These are phyloP conservation scores for Dactylellina cionopaga DNA, from an alignment of 2,329 filamentous ascomycete species.

Conservation along the genomic window DNA sequence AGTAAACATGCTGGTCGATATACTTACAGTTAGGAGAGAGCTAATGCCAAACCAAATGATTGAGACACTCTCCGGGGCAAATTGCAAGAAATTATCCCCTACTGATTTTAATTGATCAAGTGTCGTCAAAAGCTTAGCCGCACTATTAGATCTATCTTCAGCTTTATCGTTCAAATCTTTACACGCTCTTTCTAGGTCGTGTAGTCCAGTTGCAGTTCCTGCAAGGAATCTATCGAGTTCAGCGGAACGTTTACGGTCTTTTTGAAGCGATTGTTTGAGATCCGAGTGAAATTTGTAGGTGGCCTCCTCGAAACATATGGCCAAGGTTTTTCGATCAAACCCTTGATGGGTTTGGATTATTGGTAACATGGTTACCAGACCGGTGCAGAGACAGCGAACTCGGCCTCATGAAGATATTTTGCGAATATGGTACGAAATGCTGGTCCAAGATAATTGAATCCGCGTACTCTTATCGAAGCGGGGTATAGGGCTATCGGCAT, in stretches of 20 bases:
- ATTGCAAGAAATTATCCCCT: conserved; percentile 15
- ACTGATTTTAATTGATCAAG: conserved; percentile 16
- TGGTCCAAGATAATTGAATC: no score
- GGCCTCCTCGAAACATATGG: conserved; percentile 29
- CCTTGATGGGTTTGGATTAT: no score
- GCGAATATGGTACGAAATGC: no score
- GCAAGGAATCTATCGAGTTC: conserved; percentile 1
- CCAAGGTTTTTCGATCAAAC: no score
- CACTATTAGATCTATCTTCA: conserved; percentile 28
- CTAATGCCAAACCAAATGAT: conserved; percentile 32
- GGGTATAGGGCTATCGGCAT: no score
- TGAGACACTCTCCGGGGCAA: conserved; percentile 27
- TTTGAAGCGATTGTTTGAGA: background rate
- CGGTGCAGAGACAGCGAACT: no score
- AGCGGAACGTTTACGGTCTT: background rate
- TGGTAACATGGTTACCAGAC: no score
- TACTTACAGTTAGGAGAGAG: conserved; percentile 22
- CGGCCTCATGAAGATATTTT: no score
- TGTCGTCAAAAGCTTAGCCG: conserved; percentile 13
- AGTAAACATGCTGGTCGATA: no score
- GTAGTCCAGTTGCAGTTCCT: background rate
- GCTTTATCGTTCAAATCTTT: conserved; percentile 5
- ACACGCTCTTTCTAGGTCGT: conserved; percentile 9
- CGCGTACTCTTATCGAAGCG: no score
- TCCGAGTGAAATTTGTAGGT: background rate